Base-by-base conservation (phyloP, 2,329 filamentous ascomycete genomes). In the Neopestalotiopsis rosae region DNA sequence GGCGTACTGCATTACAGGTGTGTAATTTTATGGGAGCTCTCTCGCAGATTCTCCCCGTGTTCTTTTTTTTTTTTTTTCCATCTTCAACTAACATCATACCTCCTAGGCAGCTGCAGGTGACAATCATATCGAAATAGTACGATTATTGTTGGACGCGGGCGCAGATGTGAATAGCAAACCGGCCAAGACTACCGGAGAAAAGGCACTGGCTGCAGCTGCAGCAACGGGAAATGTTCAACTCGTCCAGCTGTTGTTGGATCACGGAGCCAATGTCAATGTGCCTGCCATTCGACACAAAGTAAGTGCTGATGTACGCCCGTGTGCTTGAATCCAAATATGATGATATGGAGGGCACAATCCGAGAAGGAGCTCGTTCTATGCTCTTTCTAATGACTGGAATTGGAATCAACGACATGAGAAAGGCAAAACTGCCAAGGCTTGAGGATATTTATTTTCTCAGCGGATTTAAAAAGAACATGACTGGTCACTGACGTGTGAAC, bases 131-230 rank as follows among this genome's bases (percentile, higher is more conserved):
- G 32, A 56, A 2, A 65, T 73, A 2, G 76, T 81, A 0, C 62
- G 34, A 24, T 52, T 71, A 4, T 73, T 81, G 5, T 65, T 81
- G 7, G 72, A 71, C 2, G 67, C 71, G 17, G 76, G 76, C n/a
- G 74, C 75, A 10, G 71, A 76, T 65, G 72, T 77, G 12, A 80
- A 82, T 62, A 78, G 76, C 0, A 75, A 74, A 12, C 76, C 80
- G 3, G 71, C 68, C 14, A 77, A 75, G 5, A 81, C 79, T 24
- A 78, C 78, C 42, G 81, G 81, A 9, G 73, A 79, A 40, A 81
- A 80, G 2, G 80, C 81, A 0, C 74, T 83, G 3, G 79, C 79
- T 30, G 80, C 80, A 1, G 81, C 81, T 3, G 77, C 78, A 20
- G 70, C 75, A n/a, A 65, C 64, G 0, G 72, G 74, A 1, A 72